These are phyloP conservation scores for Globisporangium iwayamae DNA, from an alignment of 352 stramenopile genomes.

Conservation along the genomic window DNA sequence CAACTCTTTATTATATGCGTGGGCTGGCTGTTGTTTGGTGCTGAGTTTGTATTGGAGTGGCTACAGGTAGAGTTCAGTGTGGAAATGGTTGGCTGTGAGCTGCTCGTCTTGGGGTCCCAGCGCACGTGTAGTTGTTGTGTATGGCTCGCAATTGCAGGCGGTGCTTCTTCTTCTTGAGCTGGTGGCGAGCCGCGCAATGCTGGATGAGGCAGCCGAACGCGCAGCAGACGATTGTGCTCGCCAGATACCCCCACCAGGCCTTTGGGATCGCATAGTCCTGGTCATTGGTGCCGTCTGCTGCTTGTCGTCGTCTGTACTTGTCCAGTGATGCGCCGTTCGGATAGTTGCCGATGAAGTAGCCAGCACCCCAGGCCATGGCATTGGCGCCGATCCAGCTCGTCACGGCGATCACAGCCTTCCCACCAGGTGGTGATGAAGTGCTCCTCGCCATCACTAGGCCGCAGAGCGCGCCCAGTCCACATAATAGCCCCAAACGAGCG, in stretches of 20 bases:
- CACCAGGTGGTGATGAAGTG: not conserved
- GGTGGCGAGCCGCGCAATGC: slow-evolving; percentile 2
- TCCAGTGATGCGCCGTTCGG: slow-evolving; percentile 20
- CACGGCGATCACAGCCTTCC: slow-evolving; percentile 18
- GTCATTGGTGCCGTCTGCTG: not conserved
- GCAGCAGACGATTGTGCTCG: slow-evolving; percentile 20
- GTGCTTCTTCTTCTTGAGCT: not conserved
- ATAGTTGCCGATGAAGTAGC: slow-evolving; percentile 35
- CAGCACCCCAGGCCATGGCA: slow-evolving; percentile 22
- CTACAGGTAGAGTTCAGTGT: not conserved
- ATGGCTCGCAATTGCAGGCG: not conserved
- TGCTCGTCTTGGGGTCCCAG: not conserved
- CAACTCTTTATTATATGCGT: not conserved
- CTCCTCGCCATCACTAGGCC: slow-evolving; percentile 7
- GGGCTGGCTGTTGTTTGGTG: not conserved
- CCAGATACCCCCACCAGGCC: slow-evolving; percentile 33
- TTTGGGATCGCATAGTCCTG: slow-evolving; percentile 12
- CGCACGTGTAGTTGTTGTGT: slow-evolving; percentile 4
- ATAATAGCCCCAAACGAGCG: not conserved
- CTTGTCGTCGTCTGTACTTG: slow-evolving; percentile 7
- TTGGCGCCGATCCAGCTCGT: slow-evolving; percentile 31
- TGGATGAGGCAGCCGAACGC: slow-evolving; percentile 24
- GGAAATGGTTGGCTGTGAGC: not conserved
- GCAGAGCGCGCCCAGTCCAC: not conserved
- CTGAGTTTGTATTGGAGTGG: not conserved